Percentiles rank a stretch among this genome's conserved stretches.
Evolutionary conservation across 768 basidiomycete species (phyloP).

Genomic region (Suillus decipiens): DNA sequence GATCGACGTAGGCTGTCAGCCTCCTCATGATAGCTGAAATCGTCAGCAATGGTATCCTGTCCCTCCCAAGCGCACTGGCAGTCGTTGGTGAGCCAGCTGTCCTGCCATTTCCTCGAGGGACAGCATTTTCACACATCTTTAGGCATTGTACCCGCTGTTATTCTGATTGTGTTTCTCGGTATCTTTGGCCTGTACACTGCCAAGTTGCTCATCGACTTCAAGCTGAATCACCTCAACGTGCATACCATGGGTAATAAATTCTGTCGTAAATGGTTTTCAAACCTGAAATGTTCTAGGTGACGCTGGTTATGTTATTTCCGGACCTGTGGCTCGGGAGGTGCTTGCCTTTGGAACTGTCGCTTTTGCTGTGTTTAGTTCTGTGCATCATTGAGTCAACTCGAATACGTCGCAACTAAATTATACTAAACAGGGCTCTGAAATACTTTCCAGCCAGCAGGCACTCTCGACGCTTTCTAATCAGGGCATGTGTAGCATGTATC

Average conservation of each 20-base stretch:
- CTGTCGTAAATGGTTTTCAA: background rate
- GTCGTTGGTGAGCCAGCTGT: conserved; percentile 42
- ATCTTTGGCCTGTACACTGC: conserved; percentile 52
- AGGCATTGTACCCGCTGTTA: conserved; percentile 54
- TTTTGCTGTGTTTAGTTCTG: conserved; percentile 48
- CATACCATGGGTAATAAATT: conserved; percentile 49
- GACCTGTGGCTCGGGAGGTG: conserved; percentile 47
- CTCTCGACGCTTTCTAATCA: conserved; percentile 49
- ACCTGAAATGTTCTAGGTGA: conserved; percentile 40
- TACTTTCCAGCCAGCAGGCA: conserved; percentile 55
- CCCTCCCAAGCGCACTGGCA: conserved; percentile 52
- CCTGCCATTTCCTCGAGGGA: background rate
- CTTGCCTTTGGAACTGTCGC: conserved; percentile 48
- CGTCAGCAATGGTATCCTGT: conserved; percentile 57
- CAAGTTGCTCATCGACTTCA: conserved; percentile 57
- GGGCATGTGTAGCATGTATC: conserved; percentile 46
- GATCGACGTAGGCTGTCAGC: conserved; percentile 40
- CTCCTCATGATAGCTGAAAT: conserved; percentile 60
- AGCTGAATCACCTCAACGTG: conserved; percentile 53
- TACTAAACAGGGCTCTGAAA: conserved; percentile 42
- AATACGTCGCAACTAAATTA: background rate
- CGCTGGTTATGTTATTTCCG: conserved; percentile 51
- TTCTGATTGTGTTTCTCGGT: conserved; percentile 55
- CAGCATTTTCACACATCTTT: background rate
- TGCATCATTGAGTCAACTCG: conserved; percentile 17